These are phyloP conservation scores for Carpinus fangiana DNA, from an alignment of 306 rosid species.

Conservation along the genomic window DNA sequence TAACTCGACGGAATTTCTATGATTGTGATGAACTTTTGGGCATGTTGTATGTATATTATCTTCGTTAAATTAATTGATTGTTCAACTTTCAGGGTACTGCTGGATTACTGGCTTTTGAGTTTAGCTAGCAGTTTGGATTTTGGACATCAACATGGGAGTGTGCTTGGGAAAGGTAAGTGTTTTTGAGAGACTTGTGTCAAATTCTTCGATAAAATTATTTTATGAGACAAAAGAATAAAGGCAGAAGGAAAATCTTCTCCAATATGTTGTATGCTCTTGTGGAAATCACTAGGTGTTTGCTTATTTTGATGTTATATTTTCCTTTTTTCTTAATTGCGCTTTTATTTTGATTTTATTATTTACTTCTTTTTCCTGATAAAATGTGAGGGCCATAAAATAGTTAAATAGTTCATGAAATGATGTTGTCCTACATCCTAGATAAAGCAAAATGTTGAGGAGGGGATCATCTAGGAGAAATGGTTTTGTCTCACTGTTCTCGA, in stretches of 20 bases:
- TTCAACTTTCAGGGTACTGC: slow-evolving; percentile 37
- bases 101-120: slow-evolving; percentile 16
- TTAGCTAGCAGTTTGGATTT: slow-evolving; percentile 29
- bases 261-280: neutral
- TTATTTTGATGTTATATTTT: neutral
- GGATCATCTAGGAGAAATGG: neutral
- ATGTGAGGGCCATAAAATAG: neutral
- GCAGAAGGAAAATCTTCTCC: neutral
- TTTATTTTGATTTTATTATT: neutral
- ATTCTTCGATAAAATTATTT: neutral
- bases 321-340: neutral
- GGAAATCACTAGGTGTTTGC: neutral
- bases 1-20: slow-evolving; percentile 13
- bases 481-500: neutral
- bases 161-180: slow-evolving; percentile 65
- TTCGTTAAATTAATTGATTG: slow-evolving; percentile 18
- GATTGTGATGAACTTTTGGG: slow-evolving; percentile 11
- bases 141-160: slow-evolving; percentile 63
- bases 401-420: neutral
- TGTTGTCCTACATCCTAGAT: neutral
- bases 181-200: slow-evolving; percentile 1
- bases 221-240: neutral
- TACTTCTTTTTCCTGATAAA: neutral
- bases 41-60: slow-evolving; percentile 1
- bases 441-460: neutral